Percentiles rank a stretch among this genome's conserved stretches.
These are phyloP conservation scores for Alternaria atra DNA, from an alignment of 2,329 filamentous ascomycete species.

Conservation along the genomic window DNA sequence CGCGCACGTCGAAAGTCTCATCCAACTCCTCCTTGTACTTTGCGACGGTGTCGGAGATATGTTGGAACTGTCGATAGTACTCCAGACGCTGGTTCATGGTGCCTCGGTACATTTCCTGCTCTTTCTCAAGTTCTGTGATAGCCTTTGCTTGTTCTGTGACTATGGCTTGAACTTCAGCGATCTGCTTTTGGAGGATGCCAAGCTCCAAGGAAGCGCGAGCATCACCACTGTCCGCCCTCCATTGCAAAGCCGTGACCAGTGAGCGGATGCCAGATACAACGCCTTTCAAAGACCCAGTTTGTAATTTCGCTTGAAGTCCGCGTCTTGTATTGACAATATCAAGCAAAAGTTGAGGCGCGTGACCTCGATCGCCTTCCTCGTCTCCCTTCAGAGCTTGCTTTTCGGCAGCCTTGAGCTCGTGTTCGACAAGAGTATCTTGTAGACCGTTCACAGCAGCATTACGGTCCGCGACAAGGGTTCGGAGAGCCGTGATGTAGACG, in stretches of 20 bases:
- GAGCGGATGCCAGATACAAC: slow-evolving; percentile 75
- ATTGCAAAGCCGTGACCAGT: slow-evolving; percentile 67
- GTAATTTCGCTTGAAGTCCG: slow-evolving; percentile 58
- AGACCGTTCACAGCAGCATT: slow-evolving; percentile 79
- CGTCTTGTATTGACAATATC: slow-evolving; percentile 61
- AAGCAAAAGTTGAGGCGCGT: slow-evolving; percentile 73
- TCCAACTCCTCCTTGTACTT: slow-evolving; percentile 74
- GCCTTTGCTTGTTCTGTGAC: slow-evolving; percentile 62
- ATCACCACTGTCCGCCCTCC: slow-evolving; percentile 64
- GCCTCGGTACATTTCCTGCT: slow-evolving; percentile 77
- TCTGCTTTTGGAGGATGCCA: slow-evolving; percentile 68
- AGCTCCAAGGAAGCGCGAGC: slow-evolving; percentile 69
- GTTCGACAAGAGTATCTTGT: slow-evolving; percentile 75
- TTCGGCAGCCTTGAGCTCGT: slow-evolving; percentile 73
- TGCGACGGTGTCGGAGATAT: slow-evolving; percentile 86
- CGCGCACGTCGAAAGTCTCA: slow-evolving; percentile 62
- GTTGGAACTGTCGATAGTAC: slow-evolving; percentile 89
- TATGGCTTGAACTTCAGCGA: slow-evolving; percentile 67
- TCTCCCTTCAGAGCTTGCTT: slow-evolving; percentile 68
- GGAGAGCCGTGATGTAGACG: slow-evolving; percentile 81
- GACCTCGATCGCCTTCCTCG: slow-evolving; percentile 64
- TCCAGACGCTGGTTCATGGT: slow-evolving; percentile 87
- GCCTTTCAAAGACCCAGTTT: slow-evolving; percentile 72
- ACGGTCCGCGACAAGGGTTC: slow-evolving; percentile 80
- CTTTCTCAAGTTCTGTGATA: slow-evolving; percentile 66